Conservation (phyloP, 2,329 filamentous ascomycete species). For the Lecanicillium sp. region DNA sequence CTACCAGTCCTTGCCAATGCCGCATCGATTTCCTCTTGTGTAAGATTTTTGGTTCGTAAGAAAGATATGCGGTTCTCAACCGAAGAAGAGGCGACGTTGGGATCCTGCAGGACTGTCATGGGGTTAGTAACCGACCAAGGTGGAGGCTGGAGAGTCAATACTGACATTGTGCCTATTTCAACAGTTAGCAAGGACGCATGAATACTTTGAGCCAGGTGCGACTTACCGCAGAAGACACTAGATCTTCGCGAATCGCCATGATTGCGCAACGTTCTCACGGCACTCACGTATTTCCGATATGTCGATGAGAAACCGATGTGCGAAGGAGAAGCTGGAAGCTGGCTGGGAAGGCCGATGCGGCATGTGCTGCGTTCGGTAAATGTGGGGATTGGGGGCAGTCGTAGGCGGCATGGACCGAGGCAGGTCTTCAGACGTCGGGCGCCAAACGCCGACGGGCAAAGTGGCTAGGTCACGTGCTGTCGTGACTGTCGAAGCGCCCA, state of each 20-base stretch:
- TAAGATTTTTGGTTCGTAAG: constrained; percentile 92
- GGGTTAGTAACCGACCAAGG: constrained; percentile 13
- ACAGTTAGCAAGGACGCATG: constrained; percentile 5
- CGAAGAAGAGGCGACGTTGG: constrained; percentile 81
- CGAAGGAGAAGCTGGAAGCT: constrained; percentile 4
- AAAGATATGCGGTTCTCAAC: constrained; percentile 90
- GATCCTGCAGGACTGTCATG: constrained; percentile 76
- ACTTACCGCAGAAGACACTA: constrained; percentile 71
- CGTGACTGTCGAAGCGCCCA: constrained; percentile 6
- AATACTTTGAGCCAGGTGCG: neutral
- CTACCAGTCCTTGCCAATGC: constrained; percentile 70
- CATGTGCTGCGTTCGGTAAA: constrained; percentile 22
- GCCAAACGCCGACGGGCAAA: neutral
- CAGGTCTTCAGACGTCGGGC: constrained; percentile 9
- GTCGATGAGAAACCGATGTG: constrained; percentile 1
- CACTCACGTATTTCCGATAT: neutral
- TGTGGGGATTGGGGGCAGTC: constrained; percentile 14
- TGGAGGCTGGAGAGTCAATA: constrained; percentile 9
- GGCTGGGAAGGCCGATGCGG: constrained; percentile 13
- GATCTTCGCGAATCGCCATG: constrained; percentile 89
- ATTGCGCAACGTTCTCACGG: constrained; percentile 11
- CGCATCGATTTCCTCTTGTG: constrained; percentile 85
- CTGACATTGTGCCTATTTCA: constrained; percentile 34
- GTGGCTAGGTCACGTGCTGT: constrained; percentile 16
- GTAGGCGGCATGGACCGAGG: constrained; percentile 20